Conservation (phyloP, 441 rosid species). For the Eruca vesicaria region DNA sequence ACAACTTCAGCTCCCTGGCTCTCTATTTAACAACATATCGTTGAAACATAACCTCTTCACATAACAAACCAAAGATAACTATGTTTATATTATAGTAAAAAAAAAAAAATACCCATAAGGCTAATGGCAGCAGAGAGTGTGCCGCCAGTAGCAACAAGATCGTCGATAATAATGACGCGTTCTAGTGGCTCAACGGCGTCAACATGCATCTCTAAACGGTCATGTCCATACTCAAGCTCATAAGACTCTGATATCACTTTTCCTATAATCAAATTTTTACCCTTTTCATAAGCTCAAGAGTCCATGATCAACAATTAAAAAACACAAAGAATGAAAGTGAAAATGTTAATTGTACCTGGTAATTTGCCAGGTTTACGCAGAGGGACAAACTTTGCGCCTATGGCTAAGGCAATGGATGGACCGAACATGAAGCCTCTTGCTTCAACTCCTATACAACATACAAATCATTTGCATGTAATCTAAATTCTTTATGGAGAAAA, state of each 20-base stretch:
- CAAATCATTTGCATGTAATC: not conserved
- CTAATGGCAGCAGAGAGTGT: constrained; percentile 89
- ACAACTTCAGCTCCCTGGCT: constrained; percentile 82
- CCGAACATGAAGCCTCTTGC: constrained; percentile 97
- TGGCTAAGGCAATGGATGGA: constrained; percentile 85
- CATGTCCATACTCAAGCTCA: constrained; percentile 85
- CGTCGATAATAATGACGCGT: constrained; percentile 78
- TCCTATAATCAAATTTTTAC: constrained; percentile 39
- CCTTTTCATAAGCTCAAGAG: not conserved
- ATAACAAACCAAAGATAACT: not conserved
- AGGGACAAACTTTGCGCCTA: constrained; percentile 96
- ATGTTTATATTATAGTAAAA: not conserved
- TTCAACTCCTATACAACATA: constrained; percentile 62
- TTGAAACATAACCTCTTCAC: not conserved
- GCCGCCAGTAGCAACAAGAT: constrained; percentile 94
- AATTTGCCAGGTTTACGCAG: constrained; percentile 84
- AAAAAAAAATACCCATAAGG: constrained; percentile 56
- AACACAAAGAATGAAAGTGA: not conserved
- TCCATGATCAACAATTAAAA: too few relatives aligned
- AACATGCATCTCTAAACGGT: constrained; percentile 89
- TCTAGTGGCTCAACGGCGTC: constrained; percentile 77
- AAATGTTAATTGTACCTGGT: constrained; percentile 48
- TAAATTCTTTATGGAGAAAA: not conserved
- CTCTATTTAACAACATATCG: constrained; percentile 39
- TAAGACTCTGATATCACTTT: constrained; percentile 76